These are phyloP conservation scores for Candida multigemmis DNA, from an alignment of 805 yeast genomes.

Conservation along the genomic window DNA sequence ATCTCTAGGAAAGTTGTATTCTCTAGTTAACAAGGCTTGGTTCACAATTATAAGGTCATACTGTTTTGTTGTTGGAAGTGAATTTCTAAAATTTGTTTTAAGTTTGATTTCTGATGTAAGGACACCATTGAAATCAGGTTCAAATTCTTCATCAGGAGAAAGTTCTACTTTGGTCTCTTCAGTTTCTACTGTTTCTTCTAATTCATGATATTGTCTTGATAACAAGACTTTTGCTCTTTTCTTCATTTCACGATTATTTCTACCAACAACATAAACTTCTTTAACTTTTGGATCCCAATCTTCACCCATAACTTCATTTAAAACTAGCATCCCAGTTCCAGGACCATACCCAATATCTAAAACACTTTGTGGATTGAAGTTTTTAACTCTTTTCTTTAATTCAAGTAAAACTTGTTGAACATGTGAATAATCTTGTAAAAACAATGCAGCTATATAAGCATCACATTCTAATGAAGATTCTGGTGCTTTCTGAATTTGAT, in stretches of 20 bases:
- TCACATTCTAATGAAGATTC: slow-evolving; percentile 49
- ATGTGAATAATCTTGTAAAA: slow-evolving; percentile 74
- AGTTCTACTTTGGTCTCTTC: slow-evolving; percentile 9
- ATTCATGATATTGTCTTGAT: slow-evolving; percentile 56
- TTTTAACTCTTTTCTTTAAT: slow-evolving; percentile 39
- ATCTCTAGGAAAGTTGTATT: slow-evolving; percentile 56
- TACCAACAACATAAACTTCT: slow-evolving; percentile 66
- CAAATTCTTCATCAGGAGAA: slow-evolving; percentile 7
- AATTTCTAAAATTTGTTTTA: slow-evolving; percentile 45
- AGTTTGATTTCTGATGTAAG: slow-evolving; percentile 47
- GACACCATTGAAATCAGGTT: slow-evolving; percentile 36
- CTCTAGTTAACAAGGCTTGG: slow-evolving; percentile 62
- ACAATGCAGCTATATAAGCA: slow-evolving; percentile 70
- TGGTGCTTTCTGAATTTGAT: slow-evolving; percentile 45
- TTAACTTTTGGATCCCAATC: slow-evolving; percentile 53
- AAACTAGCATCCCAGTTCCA: slow-evolving; percentile 81
- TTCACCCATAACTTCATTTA: slow-evolving; percentile 72
- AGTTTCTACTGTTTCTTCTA: slow-evolving; percentile 4
- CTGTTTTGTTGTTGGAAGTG: slow-evolving; percentile 40
- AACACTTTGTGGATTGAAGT: slow-evolving; percentile 56
- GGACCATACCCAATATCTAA: slow-evolving; percentile 88
- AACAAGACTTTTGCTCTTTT: slow-evolving; percentile 70
- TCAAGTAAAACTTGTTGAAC: slow-evolving; percentile 59
- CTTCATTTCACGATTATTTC: slow-evolving; percentile 53
- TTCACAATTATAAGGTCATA: slow-evolving; percentile 81